Conservation (phyloP, 306 rosid genomes). For the Mimosa pudica region DNA sequence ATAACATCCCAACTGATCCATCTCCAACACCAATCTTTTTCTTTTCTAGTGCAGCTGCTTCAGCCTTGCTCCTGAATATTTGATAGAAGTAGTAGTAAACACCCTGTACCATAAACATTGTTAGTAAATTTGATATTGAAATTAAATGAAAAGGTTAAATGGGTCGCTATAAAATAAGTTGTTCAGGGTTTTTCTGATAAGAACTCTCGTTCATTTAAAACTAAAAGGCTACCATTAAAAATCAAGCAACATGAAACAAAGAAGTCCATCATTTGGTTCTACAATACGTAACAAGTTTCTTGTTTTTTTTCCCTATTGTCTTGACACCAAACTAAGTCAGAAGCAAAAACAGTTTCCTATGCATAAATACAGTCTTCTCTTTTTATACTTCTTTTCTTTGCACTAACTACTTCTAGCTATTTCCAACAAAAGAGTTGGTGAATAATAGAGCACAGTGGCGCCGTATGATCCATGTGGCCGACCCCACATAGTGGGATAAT, state of each 20-base stretch:
- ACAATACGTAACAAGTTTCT: background rate
- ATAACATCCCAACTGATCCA: conserved; percentile 89
- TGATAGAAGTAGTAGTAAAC: conserved; percentile 99
- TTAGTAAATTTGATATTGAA: conserved; percentile 50
- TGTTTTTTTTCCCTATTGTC: background rate
- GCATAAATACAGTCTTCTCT: background rate
- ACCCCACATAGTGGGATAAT: too few species aligned
- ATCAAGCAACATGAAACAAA: conserved; percentile 21
- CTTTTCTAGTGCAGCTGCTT: conserved; percentile 61
- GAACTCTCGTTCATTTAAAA: conserved; percentile 14
- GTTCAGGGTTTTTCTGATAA: conserved; percentile 23
- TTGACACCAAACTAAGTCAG: background rate
- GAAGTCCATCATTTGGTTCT: conserved; percentile 11
- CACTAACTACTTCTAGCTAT: background rate
- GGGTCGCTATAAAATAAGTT: conserved; percentile 15
- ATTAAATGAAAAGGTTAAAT: conserved; percentile 35
- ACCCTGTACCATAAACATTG: conserved; percentile 79
- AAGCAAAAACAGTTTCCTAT: too few species aligned
- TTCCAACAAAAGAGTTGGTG: too few species aligned
- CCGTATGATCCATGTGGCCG: too few species aligned
- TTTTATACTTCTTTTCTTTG: background rate
- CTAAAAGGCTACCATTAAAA: conserved; percentile 1
- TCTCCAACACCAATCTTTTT: conserved; percentile 75
- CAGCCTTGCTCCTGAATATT: conserved; percentile 94
- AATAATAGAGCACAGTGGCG: too few species aligned